Base-by-base conservation (phyloP, 208 protist species). In the Leishmania guyanensis region DNA sequence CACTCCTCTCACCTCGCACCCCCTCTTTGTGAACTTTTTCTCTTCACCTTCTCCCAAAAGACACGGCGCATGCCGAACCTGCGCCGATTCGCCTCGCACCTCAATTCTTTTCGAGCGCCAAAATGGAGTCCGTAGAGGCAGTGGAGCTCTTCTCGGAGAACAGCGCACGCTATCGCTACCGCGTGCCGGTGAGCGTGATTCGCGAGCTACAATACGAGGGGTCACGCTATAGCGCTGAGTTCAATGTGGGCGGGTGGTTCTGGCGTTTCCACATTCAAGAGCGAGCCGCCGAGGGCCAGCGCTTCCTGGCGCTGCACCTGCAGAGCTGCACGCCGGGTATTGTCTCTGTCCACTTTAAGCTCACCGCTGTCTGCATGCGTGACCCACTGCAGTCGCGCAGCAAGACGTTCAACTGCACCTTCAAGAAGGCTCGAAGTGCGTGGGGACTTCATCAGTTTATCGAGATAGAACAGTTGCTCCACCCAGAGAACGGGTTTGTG, bases 391-490 rank as follows among this genome's bases (percentile, higher is more conserved):
- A 80, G 69, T 93, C 89, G 56, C 92, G 92, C 78, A 91, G 86
- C 62, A 93, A 96, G 81, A 90, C 88, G 1, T 98, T 98, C 84
- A 90, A 92, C 84, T 98, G 94, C 84, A 89, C 90, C 26, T 98
- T 97, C 81, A 92, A 92, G 72, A 94, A 93, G 82, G 86, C 88
- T 1, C 91, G 92, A 53, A 95, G 88, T 74, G 94, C 94, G 20
- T 98, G 93, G 92, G 94, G 94, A 8, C 86, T 98, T 75, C 94
- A 98, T 79, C 91, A 96, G 83, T 98, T 98, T 70, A 91, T 97
- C 60, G 71, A 87, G 16, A 84, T 96, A 43, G 70, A 84, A 16
- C 77, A 85, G 69, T 83, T 98, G 51, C 81, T 95, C 50, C 77
- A 89, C 58, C 82, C 89, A 12, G 88, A 93, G 48, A 82, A 77